Percentiles rank a stretch among this genome's conserved stretches.
These are phyloP conservation scores for Datisca glomerata DNA, from an alignment of 306 rosid genomes.

Conservation along the genomic window DNA sequence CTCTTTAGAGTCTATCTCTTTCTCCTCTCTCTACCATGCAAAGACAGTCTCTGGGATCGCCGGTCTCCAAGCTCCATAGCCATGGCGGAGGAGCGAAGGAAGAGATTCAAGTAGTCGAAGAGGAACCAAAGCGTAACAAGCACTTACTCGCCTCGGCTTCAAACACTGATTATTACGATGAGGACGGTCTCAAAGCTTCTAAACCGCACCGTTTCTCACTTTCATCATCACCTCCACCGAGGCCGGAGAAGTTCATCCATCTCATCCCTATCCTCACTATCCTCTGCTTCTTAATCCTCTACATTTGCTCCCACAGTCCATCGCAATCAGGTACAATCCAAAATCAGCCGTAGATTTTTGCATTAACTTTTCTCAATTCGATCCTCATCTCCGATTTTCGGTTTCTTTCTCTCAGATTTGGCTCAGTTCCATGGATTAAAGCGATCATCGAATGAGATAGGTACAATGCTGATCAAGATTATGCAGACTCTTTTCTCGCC, in stretches of 20 bases:
- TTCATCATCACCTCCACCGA: conserved; percentile 35
- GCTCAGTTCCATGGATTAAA: conserved; percentile 53
- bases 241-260: conserved; percentile 64
- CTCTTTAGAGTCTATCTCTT: conserved; percentile 7
- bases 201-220: conserved; percentile 50
- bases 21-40: conserved; percentile 52
- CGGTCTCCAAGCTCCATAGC: conserved; percentile 56
- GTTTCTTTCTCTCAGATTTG: conserved; percentile 34
- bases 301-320: conserved; percentile 81
- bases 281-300: conserved; percentile 80
- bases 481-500: background rate
- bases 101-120: conserved; percentile 17
- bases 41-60: conserved; percentile 86
- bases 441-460: conserved; percentile 16
- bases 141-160: conserved; percentile 16
- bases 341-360: background rate
- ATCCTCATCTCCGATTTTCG: background rate
- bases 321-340: conserved; percentile 55
- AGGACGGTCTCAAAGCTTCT: conserved; percentile 24
- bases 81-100: conserved; percentile 36
- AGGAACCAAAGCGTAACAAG: conserved; percentile 25
- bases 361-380: background rate
- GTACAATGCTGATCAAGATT: conserved; percentile 25
- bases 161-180: conserved; percentile 3
- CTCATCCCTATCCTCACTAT: conserved; percentile 80